These are phyloP conservation scores for Sporothrix euskadiensis DNA, from an alignment of 2,329 filamentous ascomycete genomes.

Conservation along the genomic window DNA sequence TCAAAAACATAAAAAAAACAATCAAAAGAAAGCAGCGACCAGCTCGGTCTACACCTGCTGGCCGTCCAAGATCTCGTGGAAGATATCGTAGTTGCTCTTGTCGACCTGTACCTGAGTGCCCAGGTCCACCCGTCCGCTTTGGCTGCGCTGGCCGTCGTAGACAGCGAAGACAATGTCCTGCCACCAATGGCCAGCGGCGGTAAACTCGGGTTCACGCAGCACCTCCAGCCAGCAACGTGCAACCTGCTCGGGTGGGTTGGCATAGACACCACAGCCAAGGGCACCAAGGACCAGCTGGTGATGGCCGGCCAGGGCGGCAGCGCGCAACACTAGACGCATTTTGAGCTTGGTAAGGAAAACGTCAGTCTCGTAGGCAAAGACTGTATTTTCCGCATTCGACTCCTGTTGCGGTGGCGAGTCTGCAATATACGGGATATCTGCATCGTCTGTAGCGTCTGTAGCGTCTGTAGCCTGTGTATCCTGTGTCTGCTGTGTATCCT, in stretches of 20 bases:
- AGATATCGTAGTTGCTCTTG: slow-evolving; percentile 54
- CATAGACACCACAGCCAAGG: slow-evolving; percentile 68
- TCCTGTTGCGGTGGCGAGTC: not conserved
- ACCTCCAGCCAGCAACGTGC: slow-evolving; percentile 64
- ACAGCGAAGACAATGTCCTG: slow-evolving; percentile 65
- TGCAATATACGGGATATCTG: not conserved
- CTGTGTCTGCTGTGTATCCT: not conserved
- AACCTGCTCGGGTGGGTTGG: slow-evolving; percentile 62
- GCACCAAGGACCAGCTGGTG: slow-evolving; percentile 65
- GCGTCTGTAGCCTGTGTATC: not conserved
- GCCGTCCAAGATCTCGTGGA: slow-evolving; percentile 48
- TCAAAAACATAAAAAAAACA: not conserved
- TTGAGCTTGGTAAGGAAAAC: slow-evolving; percentile 60
- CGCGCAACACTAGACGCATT: slow-evolving; percentile 61
- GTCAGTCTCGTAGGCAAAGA: slow-evolving; percentile 48
- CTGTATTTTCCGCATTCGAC: slow-evolving; percentile 30
- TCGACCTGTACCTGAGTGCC: slow-evolving; percentile 26
- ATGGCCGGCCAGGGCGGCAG: slow-evolving; percentile 58
- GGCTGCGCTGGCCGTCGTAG: slow-evolving; percentile 43
- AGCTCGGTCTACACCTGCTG: slow-evolving; percentile 36
- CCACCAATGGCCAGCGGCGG: slow-evolving; percentile 60
- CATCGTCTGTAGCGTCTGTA: not conserved
- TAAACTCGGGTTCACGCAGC: slow-evolving; percentile 60
- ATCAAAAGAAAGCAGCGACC: not conserved
- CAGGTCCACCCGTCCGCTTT: slow-evolving; percentile 13